Evolutionary conservation across 495 filamentous ascomycete genomes (phyloP).

Genomic region (Daldinia concentrica): DNA sequence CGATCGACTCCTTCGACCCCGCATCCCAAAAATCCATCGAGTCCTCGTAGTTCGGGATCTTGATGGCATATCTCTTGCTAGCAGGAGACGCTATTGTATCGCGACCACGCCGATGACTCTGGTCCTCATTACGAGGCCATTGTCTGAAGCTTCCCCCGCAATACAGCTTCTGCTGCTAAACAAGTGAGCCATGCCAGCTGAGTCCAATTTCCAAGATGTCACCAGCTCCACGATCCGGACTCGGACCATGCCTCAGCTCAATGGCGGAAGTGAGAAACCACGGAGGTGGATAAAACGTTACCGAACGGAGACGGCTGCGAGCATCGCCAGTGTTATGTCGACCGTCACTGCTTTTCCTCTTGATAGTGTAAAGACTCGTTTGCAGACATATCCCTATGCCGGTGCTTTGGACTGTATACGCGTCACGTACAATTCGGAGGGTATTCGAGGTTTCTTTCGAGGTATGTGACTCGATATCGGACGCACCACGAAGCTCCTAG

Average conservation of each 20-base stretch:
- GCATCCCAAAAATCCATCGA: constrained; percentile 39
- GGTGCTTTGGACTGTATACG: constrained; percentile 74
- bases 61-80: constrained; percentile 70
- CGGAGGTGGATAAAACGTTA: constrained; percentile 76
- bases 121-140: constrained; percentile 55
- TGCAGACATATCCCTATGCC: constrained; percentile 82
- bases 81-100: constrained; percentile 59
- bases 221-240: constrained; percentile 50
- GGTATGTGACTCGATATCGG: constrained; percentile 56
- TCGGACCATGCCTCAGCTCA: constrained; percentile 58
- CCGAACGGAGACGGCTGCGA: constrained; percentile 81
- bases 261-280: constrained; percentile 54
- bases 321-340: constrained; percentile 75
- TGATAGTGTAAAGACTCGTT: constrained; percentile 85
- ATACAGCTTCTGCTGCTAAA: constrained; percentile 46
- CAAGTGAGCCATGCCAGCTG: constrained; percentile 61
- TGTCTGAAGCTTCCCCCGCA: constrained; percentile 57
- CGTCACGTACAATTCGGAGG: constrained; percentile 77
- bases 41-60: constrained; percentile 52
- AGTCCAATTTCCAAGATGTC: constrained; percentile 54
- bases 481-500: constrained; percentile 8
- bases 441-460: constrained; percentile 78
- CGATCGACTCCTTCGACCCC: constrained; percentile 24
- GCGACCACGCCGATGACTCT: constrained; percentile 68
- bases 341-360: constrained; percentile 80